These are phyloP conservation scores for Ogataea sp. DNA, from an alignment of 805 yeast species.

Conservation along the genomic window DNA sequence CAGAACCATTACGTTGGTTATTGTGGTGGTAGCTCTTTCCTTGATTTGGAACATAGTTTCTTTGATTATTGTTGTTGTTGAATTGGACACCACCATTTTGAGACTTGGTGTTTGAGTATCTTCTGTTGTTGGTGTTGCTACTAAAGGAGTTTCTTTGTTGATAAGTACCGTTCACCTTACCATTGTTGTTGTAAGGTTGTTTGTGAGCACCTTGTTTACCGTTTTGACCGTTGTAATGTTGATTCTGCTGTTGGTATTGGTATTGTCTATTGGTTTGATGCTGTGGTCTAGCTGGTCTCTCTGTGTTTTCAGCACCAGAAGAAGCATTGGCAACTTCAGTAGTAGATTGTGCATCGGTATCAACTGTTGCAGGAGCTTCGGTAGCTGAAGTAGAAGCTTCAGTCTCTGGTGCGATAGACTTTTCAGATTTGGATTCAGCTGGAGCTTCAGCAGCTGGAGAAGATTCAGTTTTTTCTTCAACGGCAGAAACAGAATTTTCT, in stretches of 20 bases:
- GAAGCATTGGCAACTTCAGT: neutral
- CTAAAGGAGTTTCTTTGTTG: conserved; percentile 3
- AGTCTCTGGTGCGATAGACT: too few species aligned
- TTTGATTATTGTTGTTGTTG: conserved; percentile 5
- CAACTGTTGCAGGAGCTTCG: neutral
- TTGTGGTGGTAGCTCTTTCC: neutral
- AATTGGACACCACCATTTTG: conserved; percentile 8
- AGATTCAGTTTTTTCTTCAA: conserved; percentile 2
- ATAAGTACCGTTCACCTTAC: neutral
- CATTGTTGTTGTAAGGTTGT: neutral
- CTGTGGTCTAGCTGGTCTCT: too few species aligned
- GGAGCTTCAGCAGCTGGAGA: neutral
- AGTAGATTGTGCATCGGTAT: neutral
- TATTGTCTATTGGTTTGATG: too few species aligned
- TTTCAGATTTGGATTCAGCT: neutral
- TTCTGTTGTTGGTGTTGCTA: conserved; percentile 2
- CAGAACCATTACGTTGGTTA: conserved; percentile 5
- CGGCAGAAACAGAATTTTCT: conserved; percentile 2
- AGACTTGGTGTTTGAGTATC: neutral
- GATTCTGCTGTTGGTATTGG: neutral
- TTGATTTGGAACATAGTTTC: conserved; percentile 1
- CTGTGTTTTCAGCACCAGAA: neutral
- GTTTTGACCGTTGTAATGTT: neutral
- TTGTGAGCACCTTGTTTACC: neutral
- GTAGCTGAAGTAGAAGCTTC: neutral